Evolutionary conservation across 2,329 filamentous ascomycete species (phyloP).

Genomic region (Colletotrichum australisinense): DNA sequence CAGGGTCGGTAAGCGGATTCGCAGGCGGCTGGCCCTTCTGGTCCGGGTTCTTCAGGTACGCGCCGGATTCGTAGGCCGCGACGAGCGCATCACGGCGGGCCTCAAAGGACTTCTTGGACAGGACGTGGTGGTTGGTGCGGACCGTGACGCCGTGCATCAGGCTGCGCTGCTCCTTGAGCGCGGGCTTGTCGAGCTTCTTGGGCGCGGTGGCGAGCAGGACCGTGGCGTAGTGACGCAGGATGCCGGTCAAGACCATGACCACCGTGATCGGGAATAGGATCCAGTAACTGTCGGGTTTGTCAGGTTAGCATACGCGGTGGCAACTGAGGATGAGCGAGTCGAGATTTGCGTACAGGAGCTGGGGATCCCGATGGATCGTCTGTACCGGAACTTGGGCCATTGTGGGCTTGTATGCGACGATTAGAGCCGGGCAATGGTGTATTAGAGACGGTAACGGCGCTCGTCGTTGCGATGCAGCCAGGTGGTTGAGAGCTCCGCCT

Average conservation of each 20-base stretch:
- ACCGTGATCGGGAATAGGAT: conserved; percentile 97
- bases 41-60: conserved; percentile 90
- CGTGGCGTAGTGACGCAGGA: conserved; percentile 95
- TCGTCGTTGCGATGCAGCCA: conserved; percentile 18
- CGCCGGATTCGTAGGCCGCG: conserved; percentile 84
- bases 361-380: conserved; percentile 98
- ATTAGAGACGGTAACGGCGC: background rate
- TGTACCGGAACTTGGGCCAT: conserved; percentile 92
- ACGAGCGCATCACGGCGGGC: conserved; percentile 84
- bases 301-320: conserved; percentile 26
- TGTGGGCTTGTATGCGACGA: conserved; percentile 32
- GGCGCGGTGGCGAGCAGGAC: conserved; percentile 88
- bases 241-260: conserved; percentile 96
- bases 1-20: conserved; percentile 95
- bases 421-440: conserved; percentile 5
- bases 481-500: conserved; percentile 9
- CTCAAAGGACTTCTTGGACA: conserved; percentile 83
- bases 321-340: conserved; percentile 28
- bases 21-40: conserved; percentile 86
- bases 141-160: conserved; percentile 87
- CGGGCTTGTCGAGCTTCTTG: conserved; percentile 80
- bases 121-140: conserved; percentile 82
- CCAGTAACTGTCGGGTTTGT: conserved; percentile 83
- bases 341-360: conserved; percentile 81
- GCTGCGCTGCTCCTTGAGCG: conserved; percentile 87